A percentile compares a stretch with the other conserved stretches of the same genome.
Conservation (phyloP, 208 protist species). For the Trypanosoma congolense region DNA sequence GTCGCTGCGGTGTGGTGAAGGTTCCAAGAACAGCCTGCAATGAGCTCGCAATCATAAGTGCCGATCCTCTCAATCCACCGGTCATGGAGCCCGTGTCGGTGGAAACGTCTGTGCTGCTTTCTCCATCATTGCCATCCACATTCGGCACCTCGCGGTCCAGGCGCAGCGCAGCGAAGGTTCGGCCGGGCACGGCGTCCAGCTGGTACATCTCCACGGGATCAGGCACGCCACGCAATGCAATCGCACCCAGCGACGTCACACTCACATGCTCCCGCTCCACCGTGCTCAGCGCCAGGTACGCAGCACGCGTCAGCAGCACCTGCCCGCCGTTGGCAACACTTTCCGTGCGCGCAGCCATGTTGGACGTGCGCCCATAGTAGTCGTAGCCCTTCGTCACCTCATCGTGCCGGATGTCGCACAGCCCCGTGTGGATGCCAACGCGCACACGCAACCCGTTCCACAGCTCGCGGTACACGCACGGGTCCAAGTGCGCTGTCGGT, state of each 20-base stretch:
- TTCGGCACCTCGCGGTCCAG: constrained; percentile 43
- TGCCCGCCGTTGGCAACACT: not conserved
- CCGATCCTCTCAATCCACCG: not conserved
- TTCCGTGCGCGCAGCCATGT: not conserved
- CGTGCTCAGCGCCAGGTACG: constrained; percentile 35
- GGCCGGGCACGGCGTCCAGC: constrained; percentile 33
- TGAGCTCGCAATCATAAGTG: not conserved
- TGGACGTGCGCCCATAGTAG: not conserved
- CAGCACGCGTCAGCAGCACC: not conserved
- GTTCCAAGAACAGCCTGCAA: not conserved
- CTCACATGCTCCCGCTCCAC: constrained; percentile 12
- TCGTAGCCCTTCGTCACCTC: constrained; percentile 26
- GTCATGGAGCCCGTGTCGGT: not conserved
- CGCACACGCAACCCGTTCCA: constrained; percentile 46
- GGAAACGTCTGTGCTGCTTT: not conserved
- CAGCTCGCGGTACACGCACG: constrained; percentile 26
- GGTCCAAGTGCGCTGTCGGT: constrained; percentile 27
- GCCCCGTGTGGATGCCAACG: constrained; percentile 48
- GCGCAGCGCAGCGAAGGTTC: constrained; percentile 26
- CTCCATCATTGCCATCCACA: not conserved
- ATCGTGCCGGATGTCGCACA: constrained; percentile 41
- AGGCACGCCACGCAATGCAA: constrained; percentile 41
- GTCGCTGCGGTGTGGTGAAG: not conserved
- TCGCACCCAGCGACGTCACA: constrained; percentile 14
- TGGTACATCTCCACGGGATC: constrained; percentile 44